phyloP scores from a whole-genome alignment of 2,329 filamentous ascomycete species.

The Xylariaceae sp. region DNA sequence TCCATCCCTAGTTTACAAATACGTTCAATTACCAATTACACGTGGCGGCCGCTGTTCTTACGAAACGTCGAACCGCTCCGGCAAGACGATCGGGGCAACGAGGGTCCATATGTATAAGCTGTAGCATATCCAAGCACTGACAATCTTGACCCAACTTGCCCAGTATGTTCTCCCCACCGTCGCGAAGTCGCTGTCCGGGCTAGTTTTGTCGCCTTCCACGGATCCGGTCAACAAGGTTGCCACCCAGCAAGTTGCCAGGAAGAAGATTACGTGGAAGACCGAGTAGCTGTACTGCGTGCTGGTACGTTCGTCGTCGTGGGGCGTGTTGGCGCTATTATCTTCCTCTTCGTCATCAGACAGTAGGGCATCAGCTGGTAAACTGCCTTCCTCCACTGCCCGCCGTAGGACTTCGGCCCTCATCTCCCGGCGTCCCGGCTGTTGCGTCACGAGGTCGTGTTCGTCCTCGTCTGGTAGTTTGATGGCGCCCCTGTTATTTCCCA shows the following conservation, averaged over 20 bases:
- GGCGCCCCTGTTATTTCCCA: conserved; percentile 62
- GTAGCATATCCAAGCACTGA: conserved; percentile 97
- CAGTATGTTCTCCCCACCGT: conserved; percentile 94
- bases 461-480: conserved; percentile 70
- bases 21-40: not conserved
- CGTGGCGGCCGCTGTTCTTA: conserved; percentile 19
- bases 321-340: conserved; percentile 64
- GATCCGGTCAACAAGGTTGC: conserved; percentile 75
- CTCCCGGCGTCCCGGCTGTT: conserved; percentile 82
- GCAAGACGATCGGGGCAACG: conserved; percentile 80
- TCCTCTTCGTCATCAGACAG: conserved; percentile 70
- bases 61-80: conserved; percentile 77
- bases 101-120: conserved; percentile 92
- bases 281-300: conserved; percentile 96
- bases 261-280: conserved; percentile 96
- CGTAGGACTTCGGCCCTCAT: conserved; percentile 93
- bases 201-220: conserved; percentile 44
- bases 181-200: conserved; percentile 80
- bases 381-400: conserved; percentile 89
- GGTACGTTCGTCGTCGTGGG: conserved; percentile 84
- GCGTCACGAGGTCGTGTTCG: conserved; percentile 85
- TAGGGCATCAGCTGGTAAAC: conserved; percentile 86
- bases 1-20: too few species aligned
- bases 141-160: conserved; percentile 99
- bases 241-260: conserved; percentile 94